Evolutionary conservation across 2,329 filamentous ascomycete species (phyloP), one percentile per base, ranked within the genome.

Genomic region (Ophiostoma ulmi): DNA sequence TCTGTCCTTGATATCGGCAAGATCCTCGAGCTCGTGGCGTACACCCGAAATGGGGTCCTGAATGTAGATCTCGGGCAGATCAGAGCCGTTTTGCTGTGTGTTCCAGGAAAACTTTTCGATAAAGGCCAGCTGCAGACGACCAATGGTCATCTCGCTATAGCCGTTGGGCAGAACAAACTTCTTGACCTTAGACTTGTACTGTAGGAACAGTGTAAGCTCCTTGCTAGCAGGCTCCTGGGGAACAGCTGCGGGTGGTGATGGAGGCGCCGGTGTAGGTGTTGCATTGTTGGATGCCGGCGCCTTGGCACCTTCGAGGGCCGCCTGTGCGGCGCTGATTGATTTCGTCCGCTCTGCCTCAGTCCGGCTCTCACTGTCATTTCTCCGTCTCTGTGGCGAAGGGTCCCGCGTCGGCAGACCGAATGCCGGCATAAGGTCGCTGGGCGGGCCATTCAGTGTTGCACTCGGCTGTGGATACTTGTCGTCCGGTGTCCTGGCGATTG

Each of bases 61-160:
- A 20, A 99, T 95, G 78, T 99, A 97, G 20, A 99, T 98, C 76
- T 99, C 95, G 0, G 95, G 95, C 65, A 99, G 82, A 78, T 99
- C 95, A 17, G 89, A 88, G 8, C 95, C 95, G 76, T 97, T 96
- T 72, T 93, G 91, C 75, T 98, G 94, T 0, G 94, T 97, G 76
- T 97, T 98, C 94, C 96, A 99, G 0, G 94, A 95, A 78, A 99
- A 99, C 78, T 97, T 99, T 75, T 99, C 95, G 75, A 99, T 99
- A 76, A 99, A 99, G 0, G 95, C 94, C 38, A 99, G 85, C 79
- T 99, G 94, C 71, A 99, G 80, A 35, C 94, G 88, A 0, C 93
- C 93, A 72, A 97, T 90, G 2, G 92, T 94, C 13, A 99, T 84
- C 73, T 94, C 93, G 41, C 90, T 89, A 74, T 90, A 90, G 1